Evolutionary conservation across 352 stramenopile species (phyloP).

Genomic region (Phytophthora cactorum): DNA sequence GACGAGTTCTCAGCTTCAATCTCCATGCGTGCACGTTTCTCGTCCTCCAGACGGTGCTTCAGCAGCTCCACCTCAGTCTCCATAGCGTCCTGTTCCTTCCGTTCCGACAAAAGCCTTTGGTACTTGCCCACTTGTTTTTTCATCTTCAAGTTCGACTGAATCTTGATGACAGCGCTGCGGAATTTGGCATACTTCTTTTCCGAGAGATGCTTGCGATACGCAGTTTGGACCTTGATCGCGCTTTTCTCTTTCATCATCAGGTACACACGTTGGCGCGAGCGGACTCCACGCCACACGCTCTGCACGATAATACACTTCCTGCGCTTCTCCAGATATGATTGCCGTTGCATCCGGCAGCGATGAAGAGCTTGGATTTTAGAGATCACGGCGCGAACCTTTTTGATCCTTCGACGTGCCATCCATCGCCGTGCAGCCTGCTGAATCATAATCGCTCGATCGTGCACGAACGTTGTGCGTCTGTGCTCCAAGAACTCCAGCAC

Average conservation of each 20-base stretch:
- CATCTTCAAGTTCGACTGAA: constrained; percentile 79
- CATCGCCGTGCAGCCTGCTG: constrained; percentile 62
- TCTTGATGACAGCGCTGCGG: constrained; percentile 70
- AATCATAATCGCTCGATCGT: constrained; percentile 70
- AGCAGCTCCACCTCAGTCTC: constrained; percentile 77
- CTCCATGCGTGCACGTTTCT: constrained; percentile 72
- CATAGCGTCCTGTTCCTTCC: constrained; percentile 77
- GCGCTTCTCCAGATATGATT: constrained; percentile 51
- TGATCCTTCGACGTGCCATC: constrained; percentile 59
- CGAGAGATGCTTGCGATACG: constrained; percentile 54
- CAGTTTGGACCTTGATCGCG: constrained; percentile 65
- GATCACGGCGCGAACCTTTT: constrained; percentile 58
- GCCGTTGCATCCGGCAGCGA: constrained; percentile 50
- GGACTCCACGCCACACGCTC: constrained; percentile 77
- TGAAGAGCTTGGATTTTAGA: constrained; percentile 65
- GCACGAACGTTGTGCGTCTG: constrained; percentile 69
- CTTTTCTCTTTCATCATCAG: constrained; percentile 64
- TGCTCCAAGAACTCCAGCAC: constrained; percentile 93
- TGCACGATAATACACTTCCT: constrained; percentile 62
- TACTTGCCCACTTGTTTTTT: constrained; percentile 83
- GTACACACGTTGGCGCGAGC: constrained; percentile 59
- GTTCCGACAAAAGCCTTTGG: constrained; percentile 56
- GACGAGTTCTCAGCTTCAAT: constrained; percentile 81
- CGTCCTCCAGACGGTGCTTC: constrained; percentile 79
- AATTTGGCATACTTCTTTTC: constrained; percentile 62